Evolutionary conservation across 768 basidiomycete species (phyloP).

Genomic region (Leccinellum albellum): DNA sequence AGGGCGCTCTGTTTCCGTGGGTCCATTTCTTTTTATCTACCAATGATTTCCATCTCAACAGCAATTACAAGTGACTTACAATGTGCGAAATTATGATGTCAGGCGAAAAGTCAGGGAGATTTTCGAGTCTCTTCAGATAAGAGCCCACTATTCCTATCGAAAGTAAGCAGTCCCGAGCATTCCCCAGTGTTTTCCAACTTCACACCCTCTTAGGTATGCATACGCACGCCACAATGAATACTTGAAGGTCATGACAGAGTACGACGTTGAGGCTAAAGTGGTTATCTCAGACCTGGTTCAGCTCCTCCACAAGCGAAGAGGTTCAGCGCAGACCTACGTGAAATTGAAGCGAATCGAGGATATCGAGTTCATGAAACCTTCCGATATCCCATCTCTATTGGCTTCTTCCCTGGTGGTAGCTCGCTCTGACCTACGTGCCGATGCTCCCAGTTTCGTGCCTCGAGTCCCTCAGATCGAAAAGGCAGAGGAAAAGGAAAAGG

Average conservation of each 20-base stretch:
- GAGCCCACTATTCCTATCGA: conserved; percentile 8
- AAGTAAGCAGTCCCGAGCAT: not conserved
- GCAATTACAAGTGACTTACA: conserved; percentile 25
- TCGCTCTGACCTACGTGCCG: conserved; percentile 12
- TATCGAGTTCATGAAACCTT: conserved; percentile 28
- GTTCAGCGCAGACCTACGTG: not conserved
- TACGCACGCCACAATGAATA: not conserved
- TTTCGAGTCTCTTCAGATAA: conserved; percentile 8
- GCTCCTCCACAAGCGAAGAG: conserved; percentile 18
- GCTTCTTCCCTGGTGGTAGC: conserved; percentile 12
- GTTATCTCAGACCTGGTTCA: conserved; percentile 23
- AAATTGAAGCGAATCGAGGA: conserved; percentile 24
- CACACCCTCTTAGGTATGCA: not conserved
- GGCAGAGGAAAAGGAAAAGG: not conserved
- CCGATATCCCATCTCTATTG: conserved; percentile 31
- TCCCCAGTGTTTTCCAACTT: not conserved
- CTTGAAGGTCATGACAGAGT: conserved; percentile 11
- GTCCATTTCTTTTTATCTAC: conserved; percentile 13
- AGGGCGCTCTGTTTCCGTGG: conserved; percentile 45
- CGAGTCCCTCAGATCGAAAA: not conserved
- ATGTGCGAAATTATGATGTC: conserved; percentile 9
- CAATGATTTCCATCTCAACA: not conserved
- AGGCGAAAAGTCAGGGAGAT: conserved; percentile 3
- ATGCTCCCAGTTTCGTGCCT: conserved; percentile 19
- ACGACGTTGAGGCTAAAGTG: conserved; percentile 7